Evolutionary conservation across 495 filamentous ascomycete species (phyloP).

Genomic region (Chaetomium fimeti): DNA sequence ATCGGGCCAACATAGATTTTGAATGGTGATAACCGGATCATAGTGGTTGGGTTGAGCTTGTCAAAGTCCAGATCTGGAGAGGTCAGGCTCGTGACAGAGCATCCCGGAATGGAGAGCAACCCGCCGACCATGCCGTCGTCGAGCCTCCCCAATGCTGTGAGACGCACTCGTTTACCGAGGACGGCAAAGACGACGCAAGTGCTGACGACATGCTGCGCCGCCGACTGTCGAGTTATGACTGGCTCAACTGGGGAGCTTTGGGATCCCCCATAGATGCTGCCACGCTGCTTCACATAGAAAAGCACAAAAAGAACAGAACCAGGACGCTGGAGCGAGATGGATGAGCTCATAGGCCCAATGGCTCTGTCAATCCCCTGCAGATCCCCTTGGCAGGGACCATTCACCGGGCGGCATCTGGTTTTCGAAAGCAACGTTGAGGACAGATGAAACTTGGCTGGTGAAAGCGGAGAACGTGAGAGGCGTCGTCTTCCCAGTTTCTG

Average conservation of each 20-base stretch:
- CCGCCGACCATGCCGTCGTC: too few relatives aligned
- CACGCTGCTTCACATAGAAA: too few relatives aligned
- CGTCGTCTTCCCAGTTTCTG: not conserved
- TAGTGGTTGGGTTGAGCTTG: too few relatives aligned
- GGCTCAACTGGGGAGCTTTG: not conserved
- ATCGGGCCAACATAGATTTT: too few relatives aligned
- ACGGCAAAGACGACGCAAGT: slow-evolving; percentile 4
- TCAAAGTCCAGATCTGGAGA: too few relatives aligned
- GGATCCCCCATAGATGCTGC: too few relatives aligned
- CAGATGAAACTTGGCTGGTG: too few relatives aligned
- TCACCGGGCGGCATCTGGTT: not conserved
- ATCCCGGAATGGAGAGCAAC: too few relatives aligned
- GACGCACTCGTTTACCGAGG: not conserved
- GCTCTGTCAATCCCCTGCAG: slow-evolving; percentile 2
- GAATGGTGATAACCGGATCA: too few relatives aligned
- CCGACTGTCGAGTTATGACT: not conserved
- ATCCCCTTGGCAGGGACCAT: slow-evolving; percentile 2
- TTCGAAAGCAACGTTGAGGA: not conserved
- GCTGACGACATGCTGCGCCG: slow-evolving; percentile 17
- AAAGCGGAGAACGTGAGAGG: not conserved
- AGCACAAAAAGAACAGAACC: not conserved
- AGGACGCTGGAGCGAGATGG: not conserved
- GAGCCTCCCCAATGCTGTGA: not conserved
- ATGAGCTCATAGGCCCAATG: not conserved
- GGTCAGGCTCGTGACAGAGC: too few relatives aligned